Percentiles rank a stretch among this genome's conserved stretches.
Conservation (phyloP, 129 eudicot species). For the Saposhnikovia divaricata region DNA sequence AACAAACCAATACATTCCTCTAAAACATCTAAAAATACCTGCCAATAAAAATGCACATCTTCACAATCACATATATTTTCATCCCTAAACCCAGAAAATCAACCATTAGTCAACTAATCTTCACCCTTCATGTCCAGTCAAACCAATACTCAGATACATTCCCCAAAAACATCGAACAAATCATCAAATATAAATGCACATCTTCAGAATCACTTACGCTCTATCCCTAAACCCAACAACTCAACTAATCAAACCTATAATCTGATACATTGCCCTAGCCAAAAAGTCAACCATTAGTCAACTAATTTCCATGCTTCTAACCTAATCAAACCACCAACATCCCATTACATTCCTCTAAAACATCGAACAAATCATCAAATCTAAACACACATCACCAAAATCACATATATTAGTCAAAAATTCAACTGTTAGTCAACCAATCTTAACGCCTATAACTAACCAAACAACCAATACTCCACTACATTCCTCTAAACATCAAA, state of each 20-base stretch:
- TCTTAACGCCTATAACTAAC: too few species aligned
- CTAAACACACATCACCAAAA: too few species aligned
- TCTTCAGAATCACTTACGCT: background rate
- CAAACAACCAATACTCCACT: too few species aligned
- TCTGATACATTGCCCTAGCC: background rate
- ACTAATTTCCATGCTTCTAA: background rate
- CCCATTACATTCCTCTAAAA: background rate
- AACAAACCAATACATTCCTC: background rate
- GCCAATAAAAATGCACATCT: background rate
- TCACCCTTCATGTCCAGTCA: background rate
- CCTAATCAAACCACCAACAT: background rate
- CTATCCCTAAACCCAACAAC: background rate
- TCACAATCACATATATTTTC: background rate
- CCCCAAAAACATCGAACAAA: background rate
- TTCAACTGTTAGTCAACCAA: too few species aligned
- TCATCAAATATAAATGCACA: background rate
- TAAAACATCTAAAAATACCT: background rate
- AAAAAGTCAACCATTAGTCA: too few species aligned
- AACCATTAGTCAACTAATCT: background rate
- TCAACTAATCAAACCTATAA: background rate
- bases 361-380: too few species aligned
- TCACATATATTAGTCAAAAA: too few species aligned
- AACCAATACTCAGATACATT: background rate
- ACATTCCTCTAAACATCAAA: background rate
- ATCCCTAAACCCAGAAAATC: background rate